Evolutionary conservation across 169 alveolate genomes (phyloP), one percentile per base, ranked within the genome.

Genomic region (Plasmodium vivax): DNA sequence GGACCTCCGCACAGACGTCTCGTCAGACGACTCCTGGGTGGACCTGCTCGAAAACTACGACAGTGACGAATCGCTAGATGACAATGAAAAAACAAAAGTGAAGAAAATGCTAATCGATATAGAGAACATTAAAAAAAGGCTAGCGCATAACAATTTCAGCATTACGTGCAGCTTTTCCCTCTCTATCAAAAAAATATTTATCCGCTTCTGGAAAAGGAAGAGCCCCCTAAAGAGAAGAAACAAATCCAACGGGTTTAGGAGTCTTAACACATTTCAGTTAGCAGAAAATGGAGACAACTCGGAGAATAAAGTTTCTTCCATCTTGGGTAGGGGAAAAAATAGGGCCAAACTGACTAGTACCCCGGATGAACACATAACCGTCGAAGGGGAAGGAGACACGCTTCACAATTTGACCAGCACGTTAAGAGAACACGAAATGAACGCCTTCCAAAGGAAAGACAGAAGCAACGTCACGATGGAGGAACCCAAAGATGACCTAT

Each of bases 1-100:
- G 36, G 43, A 23, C 38, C 77, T 8, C 5, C 91, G 14, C 12
- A 58, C 12, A 6, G 10, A 56, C 2, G n/a, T 77, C 9, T 81
- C 91, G 19, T 90, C 94, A n/a, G 88, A 79, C 47, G 94, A 90
- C 9, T 90, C 94, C 9, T 90, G 94, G 94, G 82, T 71, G 12
- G 94, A 90, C 30, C 27, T 90, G 54, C 19, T 90, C 36, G 94
- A 90, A 81, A 74, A 90, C 34, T 90, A 90, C 36, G 94, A 90
- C 10, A 90, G 92, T 38, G 92, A 90, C 83, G 94, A 79, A 82
- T 90, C 94, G 12, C 36, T 90, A 19, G 94, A 90, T 81, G 94
- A 81, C 38, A 47, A 62, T 45, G 94, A 90, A 38, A 90, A 90
- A 72, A 62, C 23, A 14, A 45, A 90, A 30, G 94, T 90, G n/a